phyloP scores from a whole-genome alignment of 2,329 filamentous ascomycete genomes.

The Colletotrichum caudatum region DNA sequence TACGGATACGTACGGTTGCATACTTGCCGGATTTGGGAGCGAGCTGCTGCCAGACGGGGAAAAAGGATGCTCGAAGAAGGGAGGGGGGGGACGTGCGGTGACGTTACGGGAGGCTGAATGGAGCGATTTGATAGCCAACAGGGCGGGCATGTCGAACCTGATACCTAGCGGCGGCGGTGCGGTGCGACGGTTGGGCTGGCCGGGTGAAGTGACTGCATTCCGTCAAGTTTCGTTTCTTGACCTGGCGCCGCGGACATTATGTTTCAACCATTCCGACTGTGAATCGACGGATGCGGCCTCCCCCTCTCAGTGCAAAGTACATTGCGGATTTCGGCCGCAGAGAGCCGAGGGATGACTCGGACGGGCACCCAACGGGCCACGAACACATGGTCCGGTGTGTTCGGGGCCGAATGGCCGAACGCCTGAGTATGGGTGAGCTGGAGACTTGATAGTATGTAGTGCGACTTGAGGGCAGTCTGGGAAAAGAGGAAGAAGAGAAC shows the following conservation, averaged over 20 bases:
- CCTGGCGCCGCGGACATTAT: slow-evolving; percentile 8
- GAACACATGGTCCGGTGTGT: background rate
- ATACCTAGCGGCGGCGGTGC: background rate
- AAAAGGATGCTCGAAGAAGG: background rate
- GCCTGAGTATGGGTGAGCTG: background rate
- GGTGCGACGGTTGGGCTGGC: slow-evolving; percentile 10
- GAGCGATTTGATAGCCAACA: background rate
- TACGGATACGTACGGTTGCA: background rate
- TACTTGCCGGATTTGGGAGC: background rate
- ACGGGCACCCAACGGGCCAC: background rate
- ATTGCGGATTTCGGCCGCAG: background rate
- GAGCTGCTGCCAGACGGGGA: background rate
- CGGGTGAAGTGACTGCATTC: slow-evolving; percentile 4
- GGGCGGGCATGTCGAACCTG: background rate
- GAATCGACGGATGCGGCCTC: slow-evolving; percentile 34
- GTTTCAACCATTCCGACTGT: slow-evolving; percentile 3
- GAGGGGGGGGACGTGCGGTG: background rate
- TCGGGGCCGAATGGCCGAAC: background rate
- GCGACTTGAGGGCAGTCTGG: background rate
- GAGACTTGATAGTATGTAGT: background rate
- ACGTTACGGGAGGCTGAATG: background rate
- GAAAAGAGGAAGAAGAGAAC: background rate
- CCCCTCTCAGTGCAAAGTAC: background rate
- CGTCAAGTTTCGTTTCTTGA: background rate
- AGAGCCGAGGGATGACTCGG: background rate